Percentiles rank a stretch among this genome's conserved stretches.
Conservation (phyloP, 2,329 filamentous ascomycete genomes). For the Metarhizium rileyi region DNA sequence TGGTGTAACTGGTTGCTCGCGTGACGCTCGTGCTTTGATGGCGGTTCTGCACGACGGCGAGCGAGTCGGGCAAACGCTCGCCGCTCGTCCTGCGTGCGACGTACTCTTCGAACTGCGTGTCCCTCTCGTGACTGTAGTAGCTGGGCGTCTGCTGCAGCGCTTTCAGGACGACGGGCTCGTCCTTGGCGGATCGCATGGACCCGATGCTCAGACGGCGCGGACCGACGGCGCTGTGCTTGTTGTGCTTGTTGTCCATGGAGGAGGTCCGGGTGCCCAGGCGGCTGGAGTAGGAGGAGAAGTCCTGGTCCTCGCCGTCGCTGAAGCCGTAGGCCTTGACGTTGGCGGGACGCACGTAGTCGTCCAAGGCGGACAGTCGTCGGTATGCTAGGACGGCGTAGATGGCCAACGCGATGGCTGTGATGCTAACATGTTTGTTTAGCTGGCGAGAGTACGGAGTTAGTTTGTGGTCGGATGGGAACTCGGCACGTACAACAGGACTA, state of each 20-base stretch:
- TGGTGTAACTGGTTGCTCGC: constrained; percentile 25
- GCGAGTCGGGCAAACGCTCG: constrained; percentile 13
- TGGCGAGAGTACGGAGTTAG: background rate
- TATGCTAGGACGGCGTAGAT: constrained; percentile 38
- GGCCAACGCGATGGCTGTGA: constrained; percentile 32
- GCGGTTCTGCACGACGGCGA: constrained; percentile 9
- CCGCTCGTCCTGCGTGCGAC: constrained; percentile 24
- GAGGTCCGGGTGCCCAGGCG: constrained; percentile 12
- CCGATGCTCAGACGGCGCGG: constrained; percentile 21
- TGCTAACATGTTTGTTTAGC: constrained; percentile 19
- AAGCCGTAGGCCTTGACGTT: constrained; percentile 41
- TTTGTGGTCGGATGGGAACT: background rate
- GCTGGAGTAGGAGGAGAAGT: constrained; percentile 17
- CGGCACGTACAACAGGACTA: constrained; percentile 35
- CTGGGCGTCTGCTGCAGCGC: constrained; percentile 15
- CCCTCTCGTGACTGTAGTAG: constrained; percentile 34
- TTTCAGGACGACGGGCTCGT: constrained; percentile 14
- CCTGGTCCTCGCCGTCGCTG: constrained; percentile 22
- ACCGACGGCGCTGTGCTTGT: constrained; percentile 16
- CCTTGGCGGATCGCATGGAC: constrained; percentile 8
- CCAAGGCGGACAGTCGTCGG: constrained; percentile 36
- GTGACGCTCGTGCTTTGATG: constrained; percentile 17
- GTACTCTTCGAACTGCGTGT: constrained; percentile 39
- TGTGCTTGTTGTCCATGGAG: too few relatives aligned
- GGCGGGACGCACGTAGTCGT: constrained; percentile 39